A percentile compares a stretch with the other conserved stretches of the same genome.
Evolutionary conservation across 1,139 yeast species (phyloP).

Genomic region (Pichia sp.): DNA sequence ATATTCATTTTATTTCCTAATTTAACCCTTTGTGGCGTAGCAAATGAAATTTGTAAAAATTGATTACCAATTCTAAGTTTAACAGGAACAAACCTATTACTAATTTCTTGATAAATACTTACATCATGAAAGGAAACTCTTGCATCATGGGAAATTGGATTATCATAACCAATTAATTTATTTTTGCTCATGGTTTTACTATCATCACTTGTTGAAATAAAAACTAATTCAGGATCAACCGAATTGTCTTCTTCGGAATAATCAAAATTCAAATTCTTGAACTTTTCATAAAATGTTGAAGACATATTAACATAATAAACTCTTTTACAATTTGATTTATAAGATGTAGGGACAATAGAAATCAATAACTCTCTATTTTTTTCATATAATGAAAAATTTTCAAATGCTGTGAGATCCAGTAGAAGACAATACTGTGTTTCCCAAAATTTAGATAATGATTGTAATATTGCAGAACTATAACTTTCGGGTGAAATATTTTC

Average conservation of each 20-base stretch:
- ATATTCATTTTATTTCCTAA: slow-evolving; percentile 31
- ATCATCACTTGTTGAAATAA: slow-evolving; percentile 34
- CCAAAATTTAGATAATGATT: slow-evolving; percentile 70
- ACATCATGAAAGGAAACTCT: slow-evolving; percentile 59
- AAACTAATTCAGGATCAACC: slow-evolving; percentile 18
- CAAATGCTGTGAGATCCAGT: slow-evolving; percentile 63
- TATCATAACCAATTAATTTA: slow-evolving; percentile 40
- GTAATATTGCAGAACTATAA: slow-evolving; percentile 56
- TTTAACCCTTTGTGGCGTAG: slow-evolving; percentile 33
- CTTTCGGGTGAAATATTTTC: slow-evolving; percentile 46
- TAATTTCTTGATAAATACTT: slow-evolving; percentile 41
- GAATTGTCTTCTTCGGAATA: slow-evolving; percentile 5
- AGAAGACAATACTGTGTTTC: slow-evolving; percentile 57
- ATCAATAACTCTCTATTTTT: slow-evolving; percentile 31
- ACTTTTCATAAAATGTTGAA: slow-evolving; percentile 33
- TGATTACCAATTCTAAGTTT: slow-evolving; percentile 64
- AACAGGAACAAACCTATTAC: slow-evolving; percentile 44
- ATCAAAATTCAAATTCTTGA: slow-evolving; percentile 8
- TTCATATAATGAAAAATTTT: slow-evolving; percentile 25
- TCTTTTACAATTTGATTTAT: slow-evolving; percentile 48
- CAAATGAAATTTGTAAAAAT: slow-evolving; percentile 52
- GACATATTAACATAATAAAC: slow-evolving; percentile 55
- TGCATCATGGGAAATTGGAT: slow-evolving; percentile 42
- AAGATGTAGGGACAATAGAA: slow-evolving; percentile 41
- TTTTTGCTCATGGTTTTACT: slow-evolving; percentile 42